phyloP scores from a whole-genome alignment of 2,329 filamentous ascomycete species.

The Colletotrichum kahawae region DNA sequence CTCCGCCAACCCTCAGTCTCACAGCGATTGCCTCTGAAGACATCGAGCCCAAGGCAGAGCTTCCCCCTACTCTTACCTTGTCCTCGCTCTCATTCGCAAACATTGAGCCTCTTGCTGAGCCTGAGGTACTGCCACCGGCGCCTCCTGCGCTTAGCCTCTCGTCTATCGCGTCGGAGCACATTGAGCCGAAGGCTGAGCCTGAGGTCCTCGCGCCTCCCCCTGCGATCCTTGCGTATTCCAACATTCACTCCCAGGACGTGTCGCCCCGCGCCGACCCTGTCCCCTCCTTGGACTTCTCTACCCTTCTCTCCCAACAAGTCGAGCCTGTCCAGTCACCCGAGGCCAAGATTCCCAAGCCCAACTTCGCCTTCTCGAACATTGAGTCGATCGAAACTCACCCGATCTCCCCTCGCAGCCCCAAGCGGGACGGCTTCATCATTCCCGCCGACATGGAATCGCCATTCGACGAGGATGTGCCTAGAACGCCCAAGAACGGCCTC shows the following conservation, averaged over 20 bases:
- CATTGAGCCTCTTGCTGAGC: conserved; percentile 47
- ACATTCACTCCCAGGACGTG: conserved; percentile 47
- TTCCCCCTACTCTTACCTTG: conserved; percentile 31
- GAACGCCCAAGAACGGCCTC: conserved; percentile 42
- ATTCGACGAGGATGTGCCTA: conserved; percentile 35
- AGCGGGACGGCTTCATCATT: conserved; percentile 62
- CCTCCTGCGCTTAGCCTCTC: conserved; percentile 37
- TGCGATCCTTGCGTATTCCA: conserved; percentile 38
- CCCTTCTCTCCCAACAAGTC: conserved; percentile 38
- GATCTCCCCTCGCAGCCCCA: conserved; percentile 53
- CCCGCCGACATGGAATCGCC: conserved; percentile 47
- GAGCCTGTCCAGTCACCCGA: conserved; percentile 42
- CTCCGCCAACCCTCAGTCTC: conserved; percentile 37
- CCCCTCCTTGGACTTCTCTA: conserved; percentile 39
- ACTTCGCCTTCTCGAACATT: conserved; percentile 49
- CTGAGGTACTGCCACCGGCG: conserved; percentile 32
- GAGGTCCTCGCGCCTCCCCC: conserved; percentile 24
- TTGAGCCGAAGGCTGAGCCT: conserved; percentile 38
- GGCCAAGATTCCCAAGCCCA: conserved; percentile 24
- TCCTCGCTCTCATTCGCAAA: conserved; percentile 38
- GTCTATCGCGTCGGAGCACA: conserved; percentile 33
- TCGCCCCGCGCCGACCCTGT: conserved; percentile 34
- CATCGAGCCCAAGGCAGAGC: conserved; percentile 38
- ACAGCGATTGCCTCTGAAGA: conserved; percentile 35
- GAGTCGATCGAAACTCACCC: conserved; percentile 52